These are phyloP conservation scores for Stropharia rugosoannulata DNA, from an alignment of 768 basidiomycete genomes.

Conservation along the genomic window DNA sequence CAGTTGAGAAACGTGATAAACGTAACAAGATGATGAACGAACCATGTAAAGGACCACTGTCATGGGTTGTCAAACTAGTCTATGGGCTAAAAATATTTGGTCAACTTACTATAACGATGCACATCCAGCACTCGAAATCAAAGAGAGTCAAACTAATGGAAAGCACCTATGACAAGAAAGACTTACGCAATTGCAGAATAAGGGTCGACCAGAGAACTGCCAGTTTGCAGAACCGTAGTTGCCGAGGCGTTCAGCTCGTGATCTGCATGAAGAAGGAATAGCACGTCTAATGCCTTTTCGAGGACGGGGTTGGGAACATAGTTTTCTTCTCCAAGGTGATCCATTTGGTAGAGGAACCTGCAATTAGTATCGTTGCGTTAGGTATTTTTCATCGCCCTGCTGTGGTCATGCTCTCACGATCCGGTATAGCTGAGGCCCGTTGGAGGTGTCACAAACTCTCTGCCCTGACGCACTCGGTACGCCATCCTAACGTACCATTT, in stretches of 20 bases:
- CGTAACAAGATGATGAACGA: constrained; percentile 7
- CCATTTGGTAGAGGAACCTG: constrained; percentile 90
- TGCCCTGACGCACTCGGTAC: constrained; percentile 87
- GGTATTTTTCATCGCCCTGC: not conserved
- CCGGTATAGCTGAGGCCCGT: constrained; percentile 81
- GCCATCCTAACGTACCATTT: constrained; percentile 61
- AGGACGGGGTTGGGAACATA: constrained; percentile 84
- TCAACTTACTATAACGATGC: constrained; percentile 82
- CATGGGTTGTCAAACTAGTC: not conserved
- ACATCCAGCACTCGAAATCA: constrained; percentile 65
- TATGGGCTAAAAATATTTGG: not conserved
- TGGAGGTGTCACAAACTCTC: constrained; percentile 84
- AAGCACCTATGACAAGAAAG: not conserved
- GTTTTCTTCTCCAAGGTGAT: constrained; percentile 69
- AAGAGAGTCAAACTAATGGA: not conserved
- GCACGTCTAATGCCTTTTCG: constrained; percentile 81
- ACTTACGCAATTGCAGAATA: constrained; percentile 81
- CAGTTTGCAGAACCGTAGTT: constrained; percentile 86
- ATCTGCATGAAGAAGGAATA: constrained; percentile 88
- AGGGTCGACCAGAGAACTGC: constrained; percentile 87
- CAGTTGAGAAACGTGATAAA: not conserved
- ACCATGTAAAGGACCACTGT: constrained; percentile 74
- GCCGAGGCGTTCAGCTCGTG: constrained; percentile 89
- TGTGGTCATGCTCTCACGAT: constrained; percentile 47
- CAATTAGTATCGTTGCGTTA: not conserved